phyloP scores from a whole-genome alignment of 202 grass and related monocot genomes.

The Elaeis oleifera region DNA sequence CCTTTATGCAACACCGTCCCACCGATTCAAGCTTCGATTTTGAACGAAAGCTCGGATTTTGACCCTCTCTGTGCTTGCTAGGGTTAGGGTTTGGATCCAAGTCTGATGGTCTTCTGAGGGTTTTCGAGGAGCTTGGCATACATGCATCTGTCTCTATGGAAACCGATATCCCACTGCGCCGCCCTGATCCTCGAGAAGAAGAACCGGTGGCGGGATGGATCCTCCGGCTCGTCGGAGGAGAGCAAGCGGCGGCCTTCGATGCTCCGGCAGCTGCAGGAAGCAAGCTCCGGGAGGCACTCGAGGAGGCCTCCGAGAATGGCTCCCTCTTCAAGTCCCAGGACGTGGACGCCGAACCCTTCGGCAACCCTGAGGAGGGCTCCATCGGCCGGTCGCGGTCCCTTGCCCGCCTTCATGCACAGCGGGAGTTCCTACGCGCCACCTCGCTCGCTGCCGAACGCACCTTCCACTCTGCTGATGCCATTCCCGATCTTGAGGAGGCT shows the following conservation, averaged over 20 bases:
- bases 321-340: constrained; percentile 77
- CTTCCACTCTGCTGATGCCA: constrained; percentile 49
- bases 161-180: constrained; percentile 95
- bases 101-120: constrained; percentile 36
- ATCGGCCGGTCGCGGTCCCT: constrained; percentile 85
- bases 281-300: constrained; percentile 92
- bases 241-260: constrained; percentile 38
- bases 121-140: constrained; percentile 3
- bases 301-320: constrained; percentile 89
- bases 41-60: neutral
- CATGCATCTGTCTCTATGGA: constrained; percentile 99
- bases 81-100: constrained; percentile 9
- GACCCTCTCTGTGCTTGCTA: neutral
- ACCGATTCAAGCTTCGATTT: neutral
- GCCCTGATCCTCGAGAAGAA: constrained; percentile 73
- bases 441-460: constrained; percentile 70
- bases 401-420: constrained; percentile 77
- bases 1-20: constrained; percentile 4
- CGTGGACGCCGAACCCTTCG: constrained; percentile 30
- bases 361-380: constrained; percentile 36
- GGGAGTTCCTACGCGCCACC: constrained; percentile 79
- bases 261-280: constrained; percentile 73
- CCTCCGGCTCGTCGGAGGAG: constrained; percentile 18
- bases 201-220: constrained; percentile 35
- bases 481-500: constrained; percentile 55